Base-by-base conservation (phyloP, 169 alveolate genomes). In the Plasmodium relictum region DNA sequence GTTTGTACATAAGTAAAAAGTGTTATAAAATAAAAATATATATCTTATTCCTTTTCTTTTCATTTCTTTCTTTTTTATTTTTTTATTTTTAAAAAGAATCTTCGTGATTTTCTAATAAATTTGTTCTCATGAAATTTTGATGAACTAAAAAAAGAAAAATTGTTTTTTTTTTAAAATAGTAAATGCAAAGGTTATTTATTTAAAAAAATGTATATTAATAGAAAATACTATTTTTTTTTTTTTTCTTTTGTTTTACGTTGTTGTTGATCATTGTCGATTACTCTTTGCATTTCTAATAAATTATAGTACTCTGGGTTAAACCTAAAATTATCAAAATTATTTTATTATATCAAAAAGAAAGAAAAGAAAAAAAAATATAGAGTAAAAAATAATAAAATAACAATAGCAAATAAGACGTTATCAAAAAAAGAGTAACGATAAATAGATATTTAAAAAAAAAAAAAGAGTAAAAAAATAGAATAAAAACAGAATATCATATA, bases 271-370 rank as follows among this genome's bases (percentile, higher is more conserved):
- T 65, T 65, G 61, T 80, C 83, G 6, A 80, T 58, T 58, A 68
- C 83, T 80, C 90, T 56, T 56, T 80, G 90, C n/a, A 80, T 80
- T 80, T 80, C 90, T 56, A 10, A 8, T 71, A 80, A 80, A 59
- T 80, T 71, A 56, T 80, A 50, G 37, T 56, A 66, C 50, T 80
- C 90, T 14, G 90, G 90, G 39, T 80, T 80, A 80, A 80, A 80
- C 73, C 90, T 80, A 70, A 42, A 80, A 71, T 63, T 39, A 16
- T 56, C 0, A 8, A 63, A 26, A 14, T 16, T n/a, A 48, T 10
- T 48, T 48, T 48, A 48, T 48, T 48, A 48, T 14, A 48, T 14
- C 5, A 10, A 48, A 3, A 31, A 31, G 3, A 31, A 31, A 31
- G 6, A 3, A 31, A 31, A 31, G 3, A 31, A 31, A 31, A 56